phyloP scores from a whole-genome alignment of 139 green algal genomes.

The Nannochloris sp. region DNA sequence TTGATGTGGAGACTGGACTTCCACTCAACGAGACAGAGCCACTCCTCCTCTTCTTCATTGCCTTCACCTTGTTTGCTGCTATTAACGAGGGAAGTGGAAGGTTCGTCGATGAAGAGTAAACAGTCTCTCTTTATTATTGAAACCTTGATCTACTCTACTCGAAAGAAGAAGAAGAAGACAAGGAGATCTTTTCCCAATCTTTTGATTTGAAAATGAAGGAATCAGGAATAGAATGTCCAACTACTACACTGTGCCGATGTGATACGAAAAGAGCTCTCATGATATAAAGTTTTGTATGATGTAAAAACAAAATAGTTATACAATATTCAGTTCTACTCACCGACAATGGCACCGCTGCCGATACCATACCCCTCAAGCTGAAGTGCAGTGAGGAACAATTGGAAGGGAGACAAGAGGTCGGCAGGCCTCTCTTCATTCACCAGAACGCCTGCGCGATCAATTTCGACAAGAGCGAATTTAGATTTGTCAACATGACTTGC shows the following conservation, averaged over 20 bases:
- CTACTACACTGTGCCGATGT: no score
- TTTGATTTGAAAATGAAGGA: no score
- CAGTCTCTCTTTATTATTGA: not conserved
- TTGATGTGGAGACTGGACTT: slow-evolving; percentile 52
- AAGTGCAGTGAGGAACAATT: slow-evolving; percentile 25
- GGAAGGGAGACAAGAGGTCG: slow-evolving; percentile 19
- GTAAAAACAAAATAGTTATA: no score
- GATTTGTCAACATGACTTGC: slow-evolving; percentile 9
- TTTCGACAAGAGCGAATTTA: slow-evolving; percentile 20
- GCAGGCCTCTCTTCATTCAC: slow-evolving; percentile 23
- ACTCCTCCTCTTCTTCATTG: slow-evolving; percentile 54
- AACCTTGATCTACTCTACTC: no score
- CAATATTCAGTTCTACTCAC: no score
- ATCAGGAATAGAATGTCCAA: no score
- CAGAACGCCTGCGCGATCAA: slow-evolving; percentile 17
- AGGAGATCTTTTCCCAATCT: no score
- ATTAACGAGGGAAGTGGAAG: slow-evolving; percentile 36
- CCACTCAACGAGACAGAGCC: slow-evolving; percentile 54
- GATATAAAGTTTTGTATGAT: no score
- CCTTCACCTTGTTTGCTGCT: slow-evolving; percentile 42
- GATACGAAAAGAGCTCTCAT: no score
- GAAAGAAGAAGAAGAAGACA: no score
- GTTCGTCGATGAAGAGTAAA: slow-evolving; percentile 25
- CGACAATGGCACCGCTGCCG: not conserved
- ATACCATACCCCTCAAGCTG: slow-evolving; percentile 23